Evolutionary conservation across 371 early-diverging fungal genomes (phyloP).

Genomic region (Vairimorpha necatrix): DNA sequence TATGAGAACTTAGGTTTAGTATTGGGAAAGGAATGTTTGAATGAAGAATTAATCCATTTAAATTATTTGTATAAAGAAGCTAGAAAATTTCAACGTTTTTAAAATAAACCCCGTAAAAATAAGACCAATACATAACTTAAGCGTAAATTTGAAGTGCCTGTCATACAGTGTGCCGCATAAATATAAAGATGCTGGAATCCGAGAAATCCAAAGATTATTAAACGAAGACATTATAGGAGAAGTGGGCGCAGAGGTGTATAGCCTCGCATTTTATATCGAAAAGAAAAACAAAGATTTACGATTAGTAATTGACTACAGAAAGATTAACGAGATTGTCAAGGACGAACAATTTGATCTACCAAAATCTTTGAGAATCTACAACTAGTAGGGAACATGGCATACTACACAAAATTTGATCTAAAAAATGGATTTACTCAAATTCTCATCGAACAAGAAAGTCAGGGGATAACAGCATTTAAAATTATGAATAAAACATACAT

Average conservation of each 20-base stretch:
- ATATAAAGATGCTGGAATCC: background rate
- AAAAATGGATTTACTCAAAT: constrained; percentile 54
- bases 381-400: constrained; percentile 57
- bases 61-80: background rate
- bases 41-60: constrained; percentile 2
- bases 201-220: background rate
- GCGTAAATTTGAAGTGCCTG: background rate
- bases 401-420: constrained; percentile 58
- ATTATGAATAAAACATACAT: constrained; percentile 50
- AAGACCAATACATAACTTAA: background rate
- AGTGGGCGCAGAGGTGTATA: background rate
- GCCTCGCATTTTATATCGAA: constrained; percentile 1
- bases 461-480: constrained; percentile 63
- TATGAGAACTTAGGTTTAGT: background rate
- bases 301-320: constrained; percentile 21
- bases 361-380: constrained; percentile 52
- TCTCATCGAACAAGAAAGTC: constrained; percentile 27
- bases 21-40: background rate
- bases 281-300: constrained; percentile 6
- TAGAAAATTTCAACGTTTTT: background rate
- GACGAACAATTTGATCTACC: constrained; percentile 59
- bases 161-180: background rate
- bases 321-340: background rate
- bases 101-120: background rate
- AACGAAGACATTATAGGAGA: constrained; percentile 7